Evolutionary conservation across 2,329 filamentous ascomycete species (phyloP).

Genomic region (Botrytis pseudocinerea): DNA sequence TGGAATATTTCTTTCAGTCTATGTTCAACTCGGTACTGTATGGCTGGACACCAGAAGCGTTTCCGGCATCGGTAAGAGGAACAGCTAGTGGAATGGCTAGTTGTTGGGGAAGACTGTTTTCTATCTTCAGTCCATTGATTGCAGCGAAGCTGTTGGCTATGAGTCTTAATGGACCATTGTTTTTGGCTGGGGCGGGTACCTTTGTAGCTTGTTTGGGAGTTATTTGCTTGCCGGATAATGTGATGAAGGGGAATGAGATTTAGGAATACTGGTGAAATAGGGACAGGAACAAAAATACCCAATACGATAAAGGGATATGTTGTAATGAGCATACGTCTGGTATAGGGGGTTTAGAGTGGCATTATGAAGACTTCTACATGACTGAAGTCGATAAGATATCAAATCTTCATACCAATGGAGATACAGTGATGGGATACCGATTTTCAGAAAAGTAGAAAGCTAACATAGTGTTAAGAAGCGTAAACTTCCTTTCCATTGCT

Average conservation of each 20-base stretch:
- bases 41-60: conserved; percentile 33
- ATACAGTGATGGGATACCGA: neutral
- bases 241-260: conserved; percentile 22
- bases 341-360: neutral
- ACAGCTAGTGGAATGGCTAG: conserved; percentile 57
- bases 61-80: conserved; percentile 51
- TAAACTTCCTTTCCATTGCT: neutral
- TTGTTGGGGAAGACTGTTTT: conserved; percentile 59
- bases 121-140: conserved; percentile 58
- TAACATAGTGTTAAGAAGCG: too few species aligned
- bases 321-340: neutral
- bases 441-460: neutral
- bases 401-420: neutral
- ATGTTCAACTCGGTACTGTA: conserved; percentile 36
- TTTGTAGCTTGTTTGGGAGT: conserved; percentile 54
- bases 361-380: neutral
- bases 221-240: conserved; percentile 46
- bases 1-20: conserved; percentile 41
- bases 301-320: neutral
- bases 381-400: neutral
- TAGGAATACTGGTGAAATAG: neutral
- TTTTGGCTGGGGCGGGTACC: conserved; percentile 56
- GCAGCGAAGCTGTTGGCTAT: conserved; percentile 48
- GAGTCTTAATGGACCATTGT: conserved; percentile 53
- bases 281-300: neutral